A percentile compares a stretch with the other conserved stretches of the same genome.
Conservation (phyloP, 805 yeast species). For the Pichia phayaonensis region DNA sequence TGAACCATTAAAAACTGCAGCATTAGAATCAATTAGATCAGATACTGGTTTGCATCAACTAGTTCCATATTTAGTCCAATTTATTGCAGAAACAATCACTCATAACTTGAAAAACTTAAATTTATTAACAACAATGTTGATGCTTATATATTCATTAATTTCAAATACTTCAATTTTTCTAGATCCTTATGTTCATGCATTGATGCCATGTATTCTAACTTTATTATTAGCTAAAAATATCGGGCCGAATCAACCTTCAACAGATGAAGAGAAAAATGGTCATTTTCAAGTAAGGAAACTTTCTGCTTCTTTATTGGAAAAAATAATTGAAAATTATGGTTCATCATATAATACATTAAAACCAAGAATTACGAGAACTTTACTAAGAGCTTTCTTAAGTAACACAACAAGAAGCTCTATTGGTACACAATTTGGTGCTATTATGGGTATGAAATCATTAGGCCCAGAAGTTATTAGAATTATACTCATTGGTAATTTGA, state of each 20-base stretch:
- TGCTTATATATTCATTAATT: slow-evolving; percentile 76
- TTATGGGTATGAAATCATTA: slow-evolving; percentile 72
- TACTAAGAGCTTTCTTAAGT: slow-evolving; percentile 84
- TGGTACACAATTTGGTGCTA: slow-evolving; percentile 89
- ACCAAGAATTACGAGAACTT: slow-evolving; percentile 89
- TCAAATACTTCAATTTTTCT: slow-evolving; percentile 79
- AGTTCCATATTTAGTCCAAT: slow-evolving; percentile 93
- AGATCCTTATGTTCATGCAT: slow-evolving; percentile 92
- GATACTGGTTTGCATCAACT: slow-evolving; percentile 97
- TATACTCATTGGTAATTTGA: slow-evolving; percentile 73
- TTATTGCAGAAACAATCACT: slow-evolving; percentile 91
- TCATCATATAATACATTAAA: slow-evolving; percentile 81
- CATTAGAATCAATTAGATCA: slow-evolving; percentile 71
- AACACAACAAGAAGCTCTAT: slow-evolving; percentile 57
- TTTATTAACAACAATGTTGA: slow-evolving; percentile 74
- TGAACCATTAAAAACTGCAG: slow-evolving; percentile 63
- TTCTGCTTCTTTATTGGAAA: slow-evolving; percentile 75
- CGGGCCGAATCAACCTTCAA: slow-evolving; percentile 36
- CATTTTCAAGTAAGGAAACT: slow-evolving; percentile 71
- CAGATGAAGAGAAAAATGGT: slow-evolving; percentile 20
- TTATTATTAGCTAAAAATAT: slow-evolving; percentile 79
- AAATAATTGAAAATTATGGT: slow-evolving; percentile 73
- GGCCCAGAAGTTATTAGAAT: slow-evolving; percentile 87
- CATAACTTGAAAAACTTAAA: slow-evolving; percentile 70
- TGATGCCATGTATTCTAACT: slow-evolving; percentile 95